Conservation (phyloP, 1,284 basidiomycete genomes). For the Anthracocystis panici-leucophaei region DNA sequence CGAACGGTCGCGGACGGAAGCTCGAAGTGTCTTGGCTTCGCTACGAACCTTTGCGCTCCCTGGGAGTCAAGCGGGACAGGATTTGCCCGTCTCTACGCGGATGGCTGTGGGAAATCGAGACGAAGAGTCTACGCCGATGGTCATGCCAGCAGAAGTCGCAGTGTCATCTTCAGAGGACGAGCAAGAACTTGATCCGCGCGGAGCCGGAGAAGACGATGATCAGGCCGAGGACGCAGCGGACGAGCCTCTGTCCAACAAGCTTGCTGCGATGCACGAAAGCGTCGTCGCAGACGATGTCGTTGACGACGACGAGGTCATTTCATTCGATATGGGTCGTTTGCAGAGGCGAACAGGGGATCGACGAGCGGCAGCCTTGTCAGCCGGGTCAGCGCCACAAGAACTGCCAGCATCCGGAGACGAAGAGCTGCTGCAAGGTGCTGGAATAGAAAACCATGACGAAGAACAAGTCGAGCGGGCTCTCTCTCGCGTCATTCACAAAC, state of each 20-base stretch:
- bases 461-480: constrained; percentile 79
- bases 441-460: constrained; percentile 76
- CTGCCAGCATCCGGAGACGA: constrained; percentile 19
- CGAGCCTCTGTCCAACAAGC: constrained; percentile 16
- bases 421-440: constrained; percentile 72
- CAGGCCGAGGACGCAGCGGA: background rate
- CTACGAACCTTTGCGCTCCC: constrained; percentile 26
- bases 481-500: constrained; percentile 86
- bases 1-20: constrained; percentile 7
- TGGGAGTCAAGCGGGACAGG: constrained; percentile 9
- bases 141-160: background rate
- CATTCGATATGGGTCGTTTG: constrained; percentile 12
- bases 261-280: constrained; percentile 3
- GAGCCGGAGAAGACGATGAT: background rate
- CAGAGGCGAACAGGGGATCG: constrained; percentile 17
- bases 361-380: constrained; percentile 1
- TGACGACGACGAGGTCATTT: constrained; percentile 5
- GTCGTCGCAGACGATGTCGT: background rate
- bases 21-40: constrained; percentile 14
- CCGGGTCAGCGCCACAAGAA: background rate
- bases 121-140: constrained; percentile 16
- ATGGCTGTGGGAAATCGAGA: constrained; percentile 22
- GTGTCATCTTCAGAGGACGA: constrained; percentile 9
- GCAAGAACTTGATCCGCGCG: background rate
- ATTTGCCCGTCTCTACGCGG: constrained; percentile 15